Base-by-base conservation (phyloP, 805 yeast species). In the Wickerhamomyces subpelliculosus region DNA sequence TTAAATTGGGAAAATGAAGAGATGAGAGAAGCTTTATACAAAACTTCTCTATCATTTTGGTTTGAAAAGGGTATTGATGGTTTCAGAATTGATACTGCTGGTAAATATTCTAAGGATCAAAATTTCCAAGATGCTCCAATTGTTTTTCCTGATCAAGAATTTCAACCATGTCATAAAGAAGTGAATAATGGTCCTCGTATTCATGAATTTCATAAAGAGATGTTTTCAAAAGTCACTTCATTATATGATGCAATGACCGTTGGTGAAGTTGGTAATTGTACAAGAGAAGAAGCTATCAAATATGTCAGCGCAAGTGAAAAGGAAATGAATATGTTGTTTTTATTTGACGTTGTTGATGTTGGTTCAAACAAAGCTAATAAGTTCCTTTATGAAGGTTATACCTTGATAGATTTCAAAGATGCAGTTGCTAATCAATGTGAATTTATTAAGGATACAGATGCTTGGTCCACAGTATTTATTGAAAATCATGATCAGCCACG, bases 401-500 rank as follows among this genome's bases (percentile, higher is more conserved):
- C 38, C 14, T 54, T 70, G 45, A 46, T 53, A 11, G 70, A 69
- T 14, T 61, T 67, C 51, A 73, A 72, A 48, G 52, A 60, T 23
- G 67, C 71, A 8, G 46, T 70, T 27, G 41, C 52, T 33, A 54
- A 42, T 17, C 61, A 61, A 48, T 54, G 62, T 40, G 53, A 51
- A 7, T 69, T 69, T 46, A 60, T 67, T 42, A 67, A 70, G 34
- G 69, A 61, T 17, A 66, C 74, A 14, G 80, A 75, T 45, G 76
- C 75, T 14, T 75, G 82, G 81, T 56, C 73, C 24, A 70, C 80
- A 13, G 64, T 67, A 14, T 75, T 68, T 55, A 52, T 69, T 41
- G 82, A 75, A 54, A 75, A 75, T 51, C 82, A 75, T 51, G 81
- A 75, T 55, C 80, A 72, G 48, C 72, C 80, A 11, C 64, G 80